Base-by-base conservation (phyloP, 192 early-diverging fungal genomes). In the Coemansia sp. region DNA sequence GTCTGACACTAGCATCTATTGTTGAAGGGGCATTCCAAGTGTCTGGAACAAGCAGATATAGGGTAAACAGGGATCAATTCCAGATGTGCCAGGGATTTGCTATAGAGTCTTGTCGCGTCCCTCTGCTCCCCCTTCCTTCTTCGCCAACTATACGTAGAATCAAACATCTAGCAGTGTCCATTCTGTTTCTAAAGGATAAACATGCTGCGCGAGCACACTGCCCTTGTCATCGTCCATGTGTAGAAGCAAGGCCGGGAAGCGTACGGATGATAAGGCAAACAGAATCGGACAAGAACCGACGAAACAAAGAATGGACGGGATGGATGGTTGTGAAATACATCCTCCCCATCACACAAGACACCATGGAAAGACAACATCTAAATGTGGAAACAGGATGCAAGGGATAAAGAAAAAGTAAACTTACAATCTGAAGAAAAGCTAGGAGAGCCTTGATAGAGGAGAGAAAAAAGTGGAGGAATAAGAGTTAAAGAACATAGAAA, bases 391-490 rank as follows among this genome's bases (percentile, higher is more conserved):
- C 57, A 67, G 47, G 47, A 27, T 36, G 53, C 42, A 57, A 42
- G 33, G 27, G 40, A 23, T 41, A 10, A 25, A 48, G 28, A 4
- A 62, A 27, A 4, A 57, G 14, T 34, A 36, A 22, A 72, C 70
- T 72, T 72, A 65, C 63, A 58, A 45, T 55, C 44, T 44, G 41
- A 36, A n/a, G n/a, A n/a, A 20, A 48, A 48, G 45, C 45, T 41
- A 62, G 15, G 23, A 47, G 36, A 57, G 55, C 41, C 57, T 47
- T 20, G 28, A 57, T 64, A 56, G 38, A 48, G 42, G 34, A 47
- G n/a, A n/a, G n/a, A 41, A 64, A 60, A 70, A 67, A 50, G 25
- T 50, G 28, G 44, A 61, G 65, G 29, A 61, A 72, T 57, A 60
- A 64, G 61, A 61, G 60, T 47, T 63, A 57, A 34, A 59, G 64